These are phyloP conservation scores for Platanus orientalis DNA, from an alignment of 164 flowering plant genomes.

Conservation along the genomic window DNA sequence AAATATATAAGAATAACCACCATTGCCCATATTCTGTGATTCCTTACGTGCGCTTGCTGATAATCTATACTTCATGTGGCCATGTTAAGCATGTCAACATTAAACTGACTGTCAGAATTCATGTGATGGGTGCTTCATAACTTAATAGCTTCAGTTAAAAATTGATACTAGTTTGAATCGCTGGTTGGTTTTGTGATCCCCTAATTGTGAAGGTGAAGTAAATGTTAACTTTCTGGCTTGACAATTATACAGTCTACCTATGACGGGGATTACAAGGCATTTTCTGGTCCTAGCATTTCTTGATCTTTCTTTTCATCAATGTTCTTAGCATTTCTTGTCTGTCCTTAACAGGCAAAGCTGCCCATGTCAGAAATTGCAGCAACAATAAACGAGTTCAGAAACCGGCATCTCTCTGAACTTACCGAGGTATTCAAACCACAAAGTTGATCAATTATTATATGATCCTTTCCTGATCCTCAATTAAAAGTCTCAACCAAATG, in stretches of 20 bases:
- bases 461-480: not conserved
- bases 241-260: not conserved
- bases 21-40: no score
- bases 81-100: no score
- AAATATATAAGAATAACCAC: no score
- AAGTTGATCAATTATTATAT: not conserved
- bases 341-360: constrained; percentile 65
- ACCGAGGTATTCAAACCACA: constrained; percentile 59
- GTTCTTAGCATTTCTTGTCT: not conserved
- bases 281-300: not conserved
- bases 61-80: no score
- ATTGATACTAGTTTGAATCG: no score
- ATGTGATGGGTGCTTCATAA: no score
- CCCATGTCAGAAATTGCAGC: constrained; percentile 93
- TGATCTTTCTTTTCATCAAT: not conserved
- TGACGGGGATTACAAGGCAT: not conserved
- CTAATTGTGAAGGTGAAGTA: no score
- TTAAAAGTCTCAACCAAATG: not conserved
- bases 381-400: constrained; percentile 90
- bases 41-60: no score
- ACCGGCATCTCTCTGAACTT: constrained; percentile 95
- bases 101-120: no score
- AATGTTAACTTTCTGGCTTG: no score
- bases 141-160: no score
- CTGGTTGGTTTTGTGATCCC: no score